Conservation (phyloP, 2,329 filamentous ascomycete genomes). For the Nigrograna mackinnonii region DNA sequence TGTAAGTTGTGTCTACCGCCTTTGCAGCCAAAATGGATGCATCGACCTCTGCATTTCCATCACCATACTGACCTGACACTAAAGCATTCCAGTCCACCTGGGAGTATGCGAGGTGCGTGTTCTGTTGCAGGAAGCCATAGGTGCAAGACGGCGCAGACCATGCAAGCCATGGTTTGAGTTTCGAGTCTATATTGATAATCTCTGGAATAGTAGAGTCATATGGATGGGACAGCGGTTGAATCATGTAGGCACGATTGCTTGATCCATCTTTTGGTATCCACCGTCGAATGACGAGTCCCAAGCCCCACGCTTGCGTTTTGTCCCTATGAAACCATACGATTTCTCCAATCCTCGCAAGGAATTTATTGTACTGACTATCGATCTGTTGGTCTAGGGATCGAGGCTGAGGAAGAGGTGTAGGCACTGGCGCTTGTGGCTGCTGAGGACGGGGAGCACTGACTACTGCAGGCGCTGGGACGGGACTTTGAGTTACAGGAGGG, state of each 20-base stretch:
- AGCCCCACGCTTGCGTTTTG: slow-evolving; percentile 52
- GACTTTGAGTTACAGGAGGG: slow-evolving; percentile 22
- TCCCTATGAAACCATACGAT: slow-evolving; percentile 60
- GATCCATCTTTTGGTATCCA: slow-evolving; percentile 40
- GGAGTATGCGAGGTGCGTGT: slow-evolving; percentile 48
- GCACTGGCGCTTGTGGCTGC: slow-evolving; percentile 24
- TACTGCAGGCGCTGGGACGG: slow-evolving; percentile 15
- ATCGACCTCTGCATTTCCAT: slow-evolving; percentile 58
- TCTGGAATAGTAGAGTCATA: slow-evolving; percentile 41
- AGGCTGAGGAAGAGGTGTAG: slow-evolving; percentile 44
- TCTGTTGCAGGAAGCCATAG: slow-evolving; percentile 46
- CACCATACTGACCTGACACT: slow-evolving; percentile 47
- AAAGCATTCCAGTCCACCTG: slow-evolving; percentile 56
- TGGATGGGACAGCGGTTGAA: slow-evolving; percentile 56
- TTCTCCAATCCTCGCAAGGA: slow-evolving; percentile 59
- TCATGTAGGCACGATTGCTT: slow-evolving; percentile 40
- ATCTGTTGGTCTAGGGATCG: slow-evolving; percentile 52
- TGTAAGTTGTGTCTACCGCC: slow-evolving; percentile 58
- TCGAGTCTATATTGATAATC: slow-evolving; percentile 47
- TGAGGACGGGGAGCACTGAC: slow-evolving; percentile 21
- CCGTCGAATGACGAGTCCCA: slow-evolving; percentile 55
- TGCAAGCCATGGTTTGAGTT: slow-evolving; percentile 60
- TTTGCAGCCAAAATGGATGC: slow-evolving; percentile 62
- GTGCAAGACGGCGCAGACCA: slow-evolving; percentile 61
- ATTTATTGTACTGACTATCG: slow-evolving; percentile 52